These are phyloP conservation scores for Cercospora citrullina DNA, from an alignment of 2,329 filamentous ascomycete species.

Conservation along the genomic window DNA sequence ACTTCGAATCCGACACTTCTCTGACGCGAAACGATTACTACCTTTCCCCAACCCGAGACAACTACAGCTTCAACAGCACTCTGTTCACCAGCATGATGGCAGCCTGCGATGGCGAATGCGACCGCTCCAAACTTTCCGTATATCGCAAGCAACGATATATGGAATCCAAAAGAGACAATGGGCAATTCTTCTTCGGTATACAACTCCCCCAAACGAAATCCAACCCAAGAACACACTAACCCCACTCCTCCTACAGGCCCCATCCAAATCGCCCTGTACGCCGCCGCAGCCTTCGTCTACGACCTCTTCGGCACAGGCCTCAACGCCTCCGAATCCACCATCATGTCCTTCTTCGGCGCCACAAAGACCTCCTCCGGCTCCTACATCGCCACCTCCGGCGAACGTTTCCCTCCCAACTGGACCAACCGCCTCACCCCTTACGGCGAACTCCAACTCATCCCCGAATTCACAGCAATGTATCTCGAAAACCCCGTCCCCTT, in stretches of 20 bases:
- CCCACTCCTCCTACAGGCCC: background rate
- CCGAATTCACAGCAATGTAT: background rate
- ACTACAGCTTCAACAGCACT: background rate
- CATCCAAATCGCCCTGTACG: background rate
- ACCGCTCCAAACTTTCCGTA: background rate
- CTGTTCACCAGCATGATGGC: background rate
- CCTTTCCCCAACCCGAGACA: background rate
- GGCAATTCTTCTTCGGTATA: background rate
- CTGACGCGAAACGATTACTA: background rate
- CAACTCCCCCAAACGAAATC: too few species aligned
- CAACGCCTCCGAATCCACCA: background rate
- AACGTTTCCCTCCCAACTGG: background rate
- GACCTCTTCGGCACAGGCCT: background rate
- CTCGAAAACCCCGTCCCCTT: background rate
- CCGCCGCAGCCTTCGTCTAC: background rate
- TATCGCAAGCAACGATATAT: background rate
- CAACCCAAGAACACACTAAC: background rate
- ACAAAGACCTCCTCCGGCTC: background rate
- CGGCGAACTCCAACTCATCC: background rate
- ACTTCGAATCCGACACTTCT: background rate
- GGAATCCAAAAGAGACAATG: background rate
- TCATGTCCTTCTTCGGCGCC: background rate
- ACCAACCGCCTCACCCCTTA: background rate
- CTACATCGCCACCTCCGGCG: background rate
- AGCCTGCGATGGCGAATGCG: background rate